Evolutionary conservation across 176 grass and related monocot genomes (phyloP).

Genomic region (Zoysia pacifica): DNA sequence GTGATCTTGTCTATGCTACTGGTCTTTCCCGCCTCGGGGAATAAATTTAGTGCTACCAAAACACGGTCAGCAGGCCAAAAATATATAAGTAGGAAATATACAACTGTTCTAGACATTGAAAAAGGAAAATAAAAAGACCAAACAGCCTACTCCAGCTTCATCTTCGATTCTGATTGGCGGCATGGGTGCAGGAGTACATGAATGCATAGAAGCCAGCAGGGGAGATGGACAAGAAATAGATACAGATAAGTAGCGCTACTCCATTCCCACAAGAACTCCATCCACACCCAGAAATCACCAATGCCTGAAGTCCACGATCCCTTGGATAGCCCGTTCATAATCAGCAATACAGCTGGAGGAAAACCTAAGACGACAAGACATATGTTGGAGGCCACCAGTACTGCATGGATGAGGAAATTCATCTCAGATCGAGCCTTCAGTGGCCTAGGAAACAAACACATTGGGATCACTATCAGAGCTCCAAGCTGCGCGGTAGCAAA

Average conservation of each 20-base stretch:
- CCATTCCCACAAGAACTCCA: conserved; percentile 86
- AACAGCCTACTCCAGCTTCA: conserved; percentile 51
- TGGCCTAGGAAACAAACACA: conserved; percentile 71
- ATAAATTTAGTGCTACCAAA: neutral
- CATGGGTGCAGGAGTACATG: conserved; percentile 83
- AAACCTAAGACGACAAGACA: conserved; percentile 58
- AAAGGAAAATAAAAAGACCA: conserved; percentile 4
- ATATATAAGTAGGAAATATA: neutral
- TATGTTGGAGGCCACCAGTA: conserved; percentile 57
- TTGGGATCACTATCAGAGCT: conserved; percentile 73
- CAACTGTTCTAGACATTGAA: neutral
- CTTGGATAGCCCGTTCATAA: conserved; percentile 49
- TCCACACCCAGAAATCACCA: conserved; percentile 72
- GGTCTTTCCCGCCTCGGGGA: neutral
- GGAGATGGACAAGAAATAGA: conserved; percentile 72
- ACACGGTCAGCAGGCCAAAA: neutral
- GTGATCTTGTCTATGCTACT: neutral
- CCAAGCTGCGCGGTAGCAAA: conserved; percentile 88
- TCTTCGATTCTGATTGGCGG: conserved; percentile 26
- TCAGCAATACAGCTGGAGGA: conserved; percentile 55
- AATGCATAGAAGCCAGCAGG: conserved; percentile 83
- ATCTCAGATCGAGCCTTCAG: conserved; percentile 45
- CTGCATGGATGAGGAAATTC: conserved; percentile 32
- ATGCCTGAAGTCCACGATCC: conserved; percentile 46
- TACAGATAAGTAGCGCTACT: conserved; percentile 92